Percentiles rank a stretch among this genome's conserved stretches.
Evolutionary conservation across 176 grass and related monocot species (phyloP).

Genomic region (Rhynchospora tenuis): DNA sequence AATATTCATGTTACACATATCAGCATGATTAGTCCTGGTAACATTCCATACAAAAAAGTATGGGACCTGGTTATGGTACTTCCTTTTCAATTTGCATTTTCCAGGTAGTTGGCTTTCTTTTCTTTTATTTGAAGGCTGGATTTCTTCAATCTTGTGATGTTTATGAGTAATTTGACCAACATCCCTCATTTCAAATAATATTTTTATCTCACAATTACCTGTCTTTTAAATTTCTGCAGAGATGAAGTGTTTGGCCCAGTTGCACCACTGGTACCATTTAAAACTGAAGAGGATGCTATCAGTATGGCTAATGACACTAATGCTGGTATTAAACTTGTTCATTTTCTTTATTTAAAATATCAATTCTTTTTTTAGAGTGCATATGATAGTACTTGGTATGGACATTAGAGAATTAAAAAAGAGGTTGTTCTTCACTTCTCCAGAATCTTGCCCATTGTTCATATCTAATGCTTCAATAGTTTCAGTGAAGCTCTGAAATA

Average conservation of each 20-base stretch:
- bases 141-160: background rate
- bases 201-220: background rate
- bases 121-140: too few relatives aligned
- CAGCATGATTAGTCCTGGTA: background rate
- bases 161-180: background rate
- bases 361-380: background rate
- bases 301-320: slow-evolving; percentile 81
- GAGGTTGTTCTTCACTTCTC: background rate
- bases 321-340: slow-evolving; percentile 43
- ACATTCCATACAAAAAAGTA: background rate
- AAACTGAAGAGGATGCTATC: slow-evolving; percentile 96
- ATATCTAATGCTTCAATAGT: background rate
- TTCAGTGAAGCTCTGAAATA: background rate
- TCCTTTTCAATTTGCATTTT: slow-evolving; percentile 21
- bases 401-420: background rate
- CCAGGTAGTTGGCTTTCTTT: background rate
- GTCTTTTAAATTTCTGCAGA: slow-evolving; percentile 28
- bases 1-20: background rate
- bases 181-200: background rate
- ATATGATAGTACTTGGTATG: background rate
- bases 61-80: background rate
- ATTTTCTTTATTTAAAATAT: background rate
- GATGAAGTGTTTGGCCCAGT: slow-evolving; percentile 98
- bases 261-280: slow-evolving; percentile 92
- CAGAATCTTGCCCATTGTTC: background rate